Conservation (phyloP, 352 stramenopile species). For the Thalassiosira mediterranea region DNA sequence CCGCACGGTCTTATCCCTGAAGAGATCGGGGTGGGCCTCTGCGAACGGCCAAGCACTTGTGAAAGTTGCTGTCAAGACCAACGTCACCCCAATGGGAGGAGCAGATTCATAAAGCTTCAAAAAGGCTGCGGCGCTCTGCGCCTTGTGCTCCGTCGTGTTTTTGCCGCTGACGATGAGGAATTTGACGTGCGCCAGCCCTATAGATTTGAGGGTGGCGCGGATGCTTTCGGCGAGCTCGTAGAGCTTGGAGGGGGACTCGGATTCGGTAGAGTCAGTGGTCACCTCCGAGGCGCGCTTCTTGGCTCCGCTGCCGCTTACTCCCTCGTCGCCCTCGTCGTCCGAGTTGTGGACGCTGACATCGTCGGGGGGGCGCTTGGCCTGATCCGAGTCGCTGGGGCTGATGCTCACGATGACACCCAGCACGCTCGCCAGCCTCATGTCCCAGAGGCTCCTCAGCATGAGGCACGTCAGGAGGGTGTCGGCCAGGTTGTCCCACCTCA, state of each 20-base stretch:
- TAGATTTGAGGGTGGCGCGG: slow-evolving; percentile 30
- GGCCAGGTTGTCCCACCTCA: slow-evolving; percentile 57
- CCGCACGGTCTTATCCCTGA: slow-evolving; percentile 53
- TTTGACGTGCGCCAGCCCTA: slow-evolving; percentile 50
- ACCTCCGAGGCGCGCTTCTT: not conserved
- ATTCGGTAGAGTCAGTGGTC: not conserved
- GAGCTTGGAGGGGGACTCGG: slow-evolving; percentile 32
- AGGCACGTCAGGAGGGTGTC: slow-evolving; percentile 57
- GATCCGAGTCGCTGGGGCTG: slow-evolving; percentile 24
- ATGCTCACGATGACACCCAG: slow-evolving; percentile 51
- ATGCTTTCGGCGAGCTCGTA: slow-evolving; percentile 38
- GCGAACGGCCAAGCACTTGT: slow-evolving; percentile 48
- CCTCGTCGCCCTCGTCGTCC: not conserved
- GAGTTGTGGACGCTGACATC: slow-evolving; percentile 1
- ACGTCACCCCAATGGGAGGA: slow-evolving; percentile 47
- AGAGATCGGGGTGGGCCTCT: slow-evolving; percentile 44
- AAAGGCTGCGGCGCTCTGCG: slow-evolving; percentile 28
- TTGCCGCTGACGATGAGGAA: slow-evolving; percentile 44
- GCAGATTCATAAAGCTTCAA: slow-evolving; percentile 45
- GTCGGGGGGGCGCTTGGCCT: not conserved
- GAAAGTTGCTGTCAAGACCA: slow-evolving; percentile 54
- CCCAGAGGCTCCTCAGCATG: slow-evolving; percentile 52
- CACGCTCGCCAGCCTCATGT: slow-evolving; percentile 54
- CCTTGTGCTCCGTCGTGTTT: slow-evolving; percentile 44
- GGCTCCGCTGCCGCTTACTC: not conserved